Conservation (phyloP, 1,284 basidiomycete species). For the Malassezia sp. region DNA sequence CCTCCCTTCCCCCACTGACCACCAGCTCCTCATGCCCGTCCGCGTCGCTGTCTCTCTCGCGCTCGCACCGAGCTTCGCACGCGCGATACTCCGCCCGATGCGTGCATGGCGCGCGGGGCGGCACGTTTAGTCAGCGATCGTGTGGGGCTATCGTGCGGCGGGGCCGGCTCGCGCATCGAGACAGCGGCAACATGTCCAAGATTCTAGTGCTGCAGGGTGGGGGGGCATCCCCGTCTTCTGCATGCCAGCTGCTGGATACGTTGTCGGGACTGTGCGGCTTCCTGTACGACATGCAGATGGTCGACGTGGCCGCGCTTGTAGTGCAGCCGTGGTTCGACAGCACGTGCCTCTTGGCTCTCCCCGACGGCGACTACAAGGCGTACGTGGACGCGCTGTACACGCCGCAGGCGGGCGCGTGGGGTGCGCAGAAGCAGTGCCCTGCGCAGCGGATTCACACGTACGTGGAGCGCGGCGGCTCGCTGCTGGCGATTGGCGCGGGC, state of each 20-base stretch:
- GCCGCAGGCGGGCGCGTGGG: neutral
- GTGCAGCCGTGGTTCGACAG: conserved; percentile 4
- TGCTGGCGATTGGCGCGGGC: neutral
- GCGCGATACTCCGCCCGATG: conserved; percentile 30
- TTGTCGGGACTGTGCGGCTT: neutral
- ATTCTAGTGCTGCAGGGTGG: conserved; percentile 8
- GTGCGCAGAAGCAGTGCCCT: neutral
- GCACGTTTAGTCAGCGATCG: conserved; percentile 4
- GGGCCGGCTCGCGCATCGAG: too few species aligned
- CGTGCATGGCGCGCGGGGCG: neutral
- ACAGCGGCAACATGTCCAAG: conserved; percentile 11
- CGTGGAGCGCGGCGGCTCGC: neutral
- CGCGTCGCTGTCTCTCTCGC: conserved; percentile 66
- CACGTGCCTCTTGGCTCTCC: conserved; percentile 8
- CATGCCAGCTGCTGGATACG: neutral
- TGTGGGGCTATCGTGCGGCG: neutral
- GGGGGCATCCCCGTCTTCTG: neutral
- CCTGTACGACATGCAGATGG: conserved; percentile 5
- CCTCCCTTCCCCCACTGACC: too few species aligned
- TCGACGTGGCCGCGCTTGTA: neutral
- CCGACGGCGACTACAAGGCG: neutral
- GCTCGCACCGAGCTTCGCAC: conserved; percentile 63
- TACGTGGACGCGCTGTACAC: neutral
- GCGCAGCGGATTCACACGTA: neutral
- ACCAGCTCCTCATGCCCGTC: conserved; percentile 59